Base-by-base conservation (phyloP, 192 early-diverging fungal species). In the Dissophora globulifera region DNA sequence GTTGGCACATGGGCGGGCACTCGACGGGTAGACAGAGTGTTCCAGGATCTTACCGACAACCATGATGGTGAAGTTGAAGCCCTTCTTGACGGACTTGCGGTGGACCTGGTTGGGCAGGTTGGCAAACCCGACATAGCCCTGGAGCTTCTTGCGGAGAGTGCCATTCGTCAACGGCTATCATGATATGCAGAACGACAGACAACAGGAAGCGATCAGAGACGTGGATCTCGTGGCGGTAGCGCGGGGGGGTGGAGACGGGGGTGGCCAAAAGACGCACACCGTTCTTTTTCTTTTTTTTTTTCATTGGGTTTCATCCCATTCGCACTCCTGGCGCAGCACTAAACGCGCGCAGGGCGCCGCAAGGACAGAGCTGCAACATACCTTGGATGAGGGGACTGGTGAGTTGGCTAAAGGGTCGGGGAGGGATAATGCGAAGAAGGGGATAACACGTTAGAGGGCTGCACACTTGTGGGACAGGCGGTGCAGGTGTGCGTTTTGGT, bases 41-140 rank as follows among this genome's bases (percentile, higher is more conserved):
- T 20, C 26, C 33, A 58, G 16, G 17, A 50, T 84, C 89, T 72
- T 83, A 91, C 92, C 96, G 38, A 98, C 97, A 41, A 97, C 92
- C 96, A 99, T 97, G 82, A 94, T 60, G 43, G 94, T 98, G 79
- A 99, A 98, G 62, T 92, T 87, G 82, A 99, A 99, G 13, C 95
- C 95, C 32, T 91, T 89, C 84, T 99, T 96, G 23, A 97, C 86
- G 11, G 93, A 93, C 83, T 95, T 94, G 68, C 91, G 86, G 76
- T 98, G 93, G 59, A 97, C 93, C 81, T 99, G 97, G 71, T 93
- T 90, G 19, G 95, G 93, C 64, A 96, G 87, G 80, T 92, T 94
- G 78, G 94, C 93, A 79, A 99, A 98, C 19, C 96, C 97, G 67
- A 99, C 81, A 61, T 82, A 82, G 27, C 81, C 81, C 50, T 79